phyloP scores from a whole-genome alignment of 2,329 filamentous ascomycete species.

The Sarocladium kiliense region DNA sequence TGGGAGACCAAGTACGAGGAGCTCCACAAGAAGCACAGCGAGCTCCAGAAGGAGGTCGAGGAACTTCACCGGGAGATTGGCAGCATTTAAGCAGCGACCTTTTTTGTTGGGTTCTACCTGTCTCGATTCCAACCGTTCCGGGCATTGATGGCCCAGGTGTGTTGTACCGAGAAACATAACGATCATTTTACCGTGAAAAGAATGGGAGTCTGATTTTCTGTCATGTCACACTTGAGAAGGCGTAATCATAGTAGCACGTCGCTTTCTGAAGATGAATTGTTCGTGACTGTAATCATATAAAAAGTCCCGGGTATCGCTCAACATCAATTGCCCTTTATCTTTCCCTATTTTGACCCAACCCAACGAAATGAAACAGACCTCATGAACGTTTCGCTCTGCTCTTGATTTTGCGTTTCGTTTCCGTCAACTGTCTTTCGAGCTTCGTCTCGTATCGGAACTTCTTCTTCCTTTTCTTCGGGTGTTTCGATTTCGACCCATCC shows the following conservation, averaged over 20 bases:
- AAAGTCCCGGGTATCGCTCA: slow-evolving; percentile 1
- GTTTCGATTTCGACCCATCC: slow-evolving; percentile 27
- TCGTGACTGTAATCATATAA: slow-evolving; percentile 26
- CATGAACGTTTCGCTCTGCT: slow-evolving; percentile 27
- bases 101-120: not conserved
- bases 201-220: not conserved
- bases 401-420: slow-evolving; percentile 67
- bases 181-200: not conserved
- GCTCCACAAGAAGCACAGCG: slow-evolving; percentile 83
- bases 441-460: slow-evolving; percentile 93
- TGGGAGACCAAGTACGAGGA: slow-evolving; percentile 99
- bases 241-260: not conserved
- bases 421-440: slow-evolving; percentile 69
- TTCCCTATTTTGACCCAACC: not conserved
- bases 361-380: not conserved
- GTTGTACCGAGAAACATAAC: slow-evolving; percentile 3
- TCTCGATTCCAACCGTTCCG: not conserved
- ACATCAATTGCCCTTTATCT: not conserved
- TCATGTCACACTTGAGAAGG: not conserved
- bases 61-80: slow-evolving; percentile 87
- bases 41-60: slow-evolving; percentile 83
- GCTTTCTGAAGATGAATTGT: slow-evolving; percentile 19
- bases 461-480: slow-evolving; percentile 75
- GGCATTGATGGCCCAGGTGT: not conserved
- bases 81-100: slow-evolving; percentile 68